phyloP scores from a whole-genome alignment of 805 yeast genomes.

The Lachancea quebecensis region DNA sequence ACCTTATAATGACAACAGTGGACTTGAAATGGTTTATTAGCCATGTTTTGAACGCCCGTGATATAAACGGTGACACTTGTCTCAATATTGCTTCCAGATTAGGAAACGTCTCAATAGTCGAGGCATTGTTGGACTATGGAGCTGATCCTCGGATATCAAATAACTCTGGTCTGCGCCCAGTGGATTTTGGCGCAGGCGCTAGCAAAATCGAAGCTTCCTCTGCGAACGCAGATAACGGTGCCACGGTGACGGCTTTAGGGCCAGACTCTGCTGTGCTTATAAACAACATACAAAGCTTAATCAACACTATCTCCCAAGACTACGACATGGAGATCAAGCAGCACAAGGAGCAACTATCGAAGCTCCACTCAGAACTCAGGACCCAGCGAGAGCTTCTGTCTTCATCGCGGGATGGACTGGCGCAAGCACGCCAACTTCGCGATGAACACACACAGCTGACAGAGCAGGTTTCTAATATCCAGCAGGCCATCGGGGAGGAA shows the following conservation, averaged over 20 bases:
- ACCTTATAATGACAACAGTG: conserved; percentile 39
- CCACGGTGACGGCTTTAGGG: conserved; percentile 4
- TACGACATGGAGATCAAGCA: conserved; percentile 50
- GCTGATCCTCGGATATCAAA: conserved; percentile 77
- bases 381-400: conserved; percentile 22
- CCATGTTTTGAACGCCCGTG: conserved; percentile 79
- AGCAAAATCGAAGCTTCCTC: conserved; percentile 12
- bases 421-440: conserved; percentile 37
- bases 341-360: conserved; percentile 46
- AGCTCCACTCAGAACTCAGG: conserved; percentile 39
- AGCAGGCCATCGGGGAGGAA: conserved; percentile 58
- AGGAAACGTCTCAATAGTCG: conserved; percentile 74
- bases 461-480: conserved; percentile 50
- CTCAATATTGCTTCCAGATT: conserved; percentile 87
- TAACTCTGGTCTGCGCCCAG: conserved; percentile 78
- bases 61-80: conserved; percentile 91
- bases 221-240: not conserved
- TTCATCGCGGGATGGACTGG: conserved; percentile 21
- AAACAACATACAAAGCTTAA: conserved; percentile 44
- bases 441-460: conserved; percentile 48
- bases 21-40: conserved; percentile 52
- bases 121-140: conserved; percentile 77
- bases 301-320: conserved; percentile 47
- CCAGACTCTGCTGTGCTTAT: conserved; percentile 30
- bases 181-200: conserved; percentile 63